Evolutionary conservation across 352 stramenopile genomes (phyloP), one percentile per base, ranked within the genome.

Genomic region (Phytophthora litchii): DNA sequence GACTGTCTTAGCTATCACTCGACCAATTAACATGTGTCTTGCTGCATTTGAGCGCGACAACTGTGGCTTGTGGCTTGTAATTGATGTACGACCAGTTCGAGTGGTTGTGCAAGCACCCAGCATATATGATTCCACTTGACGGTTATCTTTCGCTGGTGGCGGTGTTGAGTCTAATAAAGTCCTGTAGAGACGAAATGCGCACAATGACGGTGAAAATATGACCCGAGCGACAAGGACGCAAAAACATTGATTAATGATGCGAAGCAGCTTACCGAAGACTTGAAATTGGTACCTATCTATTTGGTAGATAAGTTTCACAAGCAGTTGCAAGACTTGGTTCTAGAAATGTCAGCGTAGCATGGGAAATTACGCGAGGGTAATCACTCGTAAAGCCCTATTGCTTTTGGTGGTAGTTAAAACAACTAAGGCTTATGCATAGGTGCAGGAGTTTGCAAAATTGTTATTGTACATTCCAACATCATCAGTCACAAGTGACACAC

Each of bases 381-480:
- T 35, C 1, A 25, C 7, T 12, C 21, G 4, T 47, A 35, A 17
- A 48, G 4, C 3, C 32, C 53, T 5, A 3, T 60, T n/a, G n/a
- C 3, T 41, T 29, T n/a, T 60, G 53, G 53, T 60, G 53, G 35
- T 27, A 23, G 7, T 14, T 60, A 12, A 10, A 25, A 9, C 7
- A n/a, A 8, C 7, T 41, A 31, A 23, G 43, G 8, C 2, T n/a
- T 60, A 53, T 29, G 5, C 3, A 2, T 19, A 31, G 13, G 38
- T 69, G 36, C 40, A 47, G 29, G 6, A 56, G 8, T 64, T 64
- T 29, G 46, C 46, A 38, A 48, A 52, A 21, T 47, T 36, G 2
- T 31, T 68, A 1, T 46, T 68, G n/a, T 56, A 17, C 17, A 58
- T 69, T 27, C 60, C 53, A 46, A 64, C 44, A 14, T 61, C 59